These are phyloP conservation scores for Pogostemon cablin DNA, from an alignment of 257 asterid species.

Conservation along the genomic window DNA sequence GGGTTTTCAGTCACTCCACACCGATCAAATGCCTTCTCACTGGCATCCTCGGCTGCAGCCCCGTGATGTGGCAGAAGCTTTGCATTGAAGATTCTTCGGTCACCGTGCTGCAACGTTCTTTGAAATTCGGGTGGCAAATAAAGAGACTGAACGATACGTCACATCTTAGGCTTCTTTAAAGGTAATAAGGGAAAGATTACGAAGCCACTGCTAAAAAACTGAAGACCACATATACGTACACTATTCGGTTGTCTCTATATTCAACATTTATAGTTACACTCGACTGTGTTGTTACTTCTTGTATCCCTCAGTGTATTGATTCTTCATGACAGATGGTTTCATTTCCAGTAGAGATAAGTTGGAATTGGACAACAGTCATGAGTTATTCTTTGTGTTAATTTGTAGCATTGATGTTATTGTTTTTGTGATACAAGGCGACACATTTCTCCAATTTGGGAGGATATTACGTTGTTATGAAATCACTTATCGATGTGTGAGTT, in stretches of 20 bases:
- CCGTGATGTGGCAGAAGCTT: slow-evolving; percentile 70
- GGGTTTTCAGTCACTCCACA: slow-evolving; percentile 79
- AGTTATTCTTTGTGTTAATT: slow-evolving; percentile 49
- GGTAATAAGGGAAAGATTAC: neutral
- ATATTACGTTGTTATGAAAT: slow-evolving; percentile 29
- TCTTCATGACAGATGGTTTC: slow-evolving; percentile 25
- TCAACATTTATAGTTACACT: slow-evolving; percentile 18
- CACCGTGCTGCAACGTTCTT: slow-evolving; percentile 84
- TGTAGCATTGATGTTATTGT: slow-evolving; percentile 40
- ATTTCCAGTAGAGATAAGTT: slow-evolving; percentile 34
- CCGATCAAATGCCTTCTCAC: slow-evolving; percentile 85
- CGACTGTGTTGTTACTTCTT: slow-evolving; percentile 29
- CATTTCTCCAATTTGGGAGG: slow-evolving; percentile 33
- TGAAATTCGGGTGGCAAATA: slow-evolving; percentile 91
- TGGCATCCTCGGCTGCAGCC: slow-evolving; percentile 84
- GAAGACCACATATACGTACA: neutral
- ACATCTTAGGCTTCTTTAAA: slow-evolving; percentile 84
- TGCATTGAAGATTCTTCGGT: slow-evolving; percentile 88
- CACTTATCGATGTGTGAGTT: slow-evolving; percentile 19
- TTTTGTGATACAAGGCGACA: slow-evolving; percentile 28
- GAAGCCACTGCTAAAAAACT: neutral
- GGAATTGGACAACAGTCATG: slow-evolving; percentile 45
- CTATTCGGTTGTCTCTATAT: slow-evolving; percentile 28
- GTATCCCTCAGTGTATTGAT: slow-evolving; percentile 35
- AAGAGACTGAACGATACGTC: slow-evolving; percentile 91